phyloP scores from a whole-genome alignment of 1,284 basidiomycete genomes.

The Sporisorium scitamineum region DNA sequence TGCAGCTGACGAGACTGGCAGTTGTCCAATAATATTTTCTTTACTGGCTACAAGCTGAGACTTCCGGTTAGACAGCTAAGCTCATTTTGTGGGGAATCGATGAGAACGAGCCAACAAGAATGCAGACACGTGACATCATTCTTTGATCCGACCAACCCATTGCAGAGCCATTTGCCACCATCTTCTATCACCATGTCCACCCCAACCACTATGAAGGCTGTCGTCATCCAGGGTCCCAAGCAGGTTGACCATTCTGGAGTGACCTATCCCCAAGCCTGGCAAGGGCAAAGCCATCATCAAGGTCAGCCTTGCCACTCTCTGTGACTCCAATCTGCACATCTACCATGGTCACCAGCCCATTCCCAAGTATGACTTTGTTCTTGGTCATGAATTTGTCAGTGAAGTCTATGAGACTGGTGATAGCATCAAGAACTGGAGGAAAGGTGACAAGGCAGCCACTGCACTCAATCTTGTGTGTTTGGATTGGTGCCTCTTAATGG shows the following conservation, averaged over 20 bases:
- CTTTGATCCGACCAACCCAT: not conserved
- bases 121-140: not conserved
- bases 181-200: slow-evolving; percentile 26
- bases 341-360: slow-evolving; percentile 57
- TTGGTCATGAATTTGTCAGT: slow-evolving; percentile 86
- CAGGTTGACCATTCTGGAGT: slow-evolving; percentile 60
- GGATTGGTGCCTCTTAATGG: slow-evolving; percentile 81
- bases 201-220: slow-evolving; percentile 59
- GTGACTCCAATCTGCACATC: slow-evolving; percentile 83
- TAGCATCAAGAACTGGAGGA: slow-evolving; percentile 76
- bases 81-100: not conserved
- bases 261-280: slow-evolving; percentile 58
- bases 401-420: slow-evolving; percentile 80
- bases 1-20: too few species aligned
- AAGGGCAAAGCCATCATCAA: slow-evolving; percentile 63
- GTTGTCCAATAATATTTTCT: slow-evolving; percentile 71
- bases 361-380: slow-evolving; percentile 56
- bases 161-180: not conserved
- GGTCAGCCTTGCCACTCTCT: slow-evolving; percentile 74
- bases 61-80: slow-evolving; percentile 4
- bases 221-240: slow-evolving; percentile 61
- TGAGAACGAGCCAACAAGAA: not conserved
- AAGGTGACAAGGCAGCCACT: slow-evolving; percentile 73
- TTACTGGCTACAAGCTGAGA: too few species aligned
- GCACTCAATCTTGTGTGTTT: slow-evolving; percentile 77